Percentiles rank a stretch among this genome's conserved stretches.
phyloP scores from a whole-genome alignment of 768 basidiomycete genomes.

The Termitomyces sp. region DNA sequence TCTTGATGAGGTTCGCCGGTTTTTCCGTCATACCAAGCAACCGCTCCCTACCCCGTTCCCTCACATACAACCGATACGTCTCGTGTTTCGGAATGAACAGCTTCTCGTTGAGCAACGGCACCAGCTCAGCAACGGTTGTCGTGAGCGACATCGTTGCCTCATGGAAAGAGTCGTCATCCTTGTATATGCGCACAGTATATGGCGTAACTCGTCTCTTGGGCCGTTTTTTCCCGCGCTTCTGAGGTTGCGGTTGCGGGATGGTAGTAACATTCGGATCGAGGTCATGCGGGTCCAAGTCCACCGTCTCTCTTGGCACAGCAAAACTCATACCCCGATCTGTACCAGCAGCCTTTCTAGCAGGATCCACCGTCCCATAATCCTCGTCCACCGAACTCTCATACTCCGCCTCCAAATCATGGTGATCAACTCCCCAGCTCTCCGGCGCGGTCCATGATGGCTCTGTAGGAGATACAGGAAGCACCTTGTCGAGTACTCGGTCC shows the following conservation, averaged over 20 bases:
- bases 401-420: constrained; percentile 37
- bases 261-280: constrained; percentile 1
- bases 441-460: constrained; percentile 59
- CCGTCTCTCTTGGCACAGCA: background rate
- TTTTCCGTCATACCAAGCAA: constrained; percentile 77
- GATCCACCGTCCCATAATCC: background rate
- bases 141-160: constrained; percentile 61
- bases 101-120: constrained; percentile 58
- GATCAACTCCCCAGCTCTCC: constrained; percentile 74
- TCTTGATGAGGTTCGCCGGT: constrained; percentile 81
- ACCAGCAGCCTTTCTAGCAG: constrained; percentile 10
- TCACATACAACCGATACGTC: constrained; percentile 69
- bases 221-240: background rate
- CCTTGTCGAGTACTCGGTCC: constrained; percentile 13
- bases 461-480: constrained; percentile 13
- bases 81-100: constrained; percentile 51
- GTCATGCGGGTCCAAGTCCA: constrained; percentile 9
- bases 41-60: constrained; percentile 79
- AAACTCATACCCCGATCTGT: constrained; percentile 13
- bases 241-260: background rate
- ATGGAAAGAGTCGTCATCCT: constrained; percentile 69
- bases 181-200: constrained; percentile 75
- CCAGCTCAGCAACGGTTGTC: constrained; percentile 70
- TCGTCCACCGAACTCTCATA: constrained; percentile 31
- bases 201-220: constrained; percentile 16